Base-by-base conservation (phyloP, 2,329 filamentous ascomycete genomes). In the Pestalotiopsis fici region DNA sequence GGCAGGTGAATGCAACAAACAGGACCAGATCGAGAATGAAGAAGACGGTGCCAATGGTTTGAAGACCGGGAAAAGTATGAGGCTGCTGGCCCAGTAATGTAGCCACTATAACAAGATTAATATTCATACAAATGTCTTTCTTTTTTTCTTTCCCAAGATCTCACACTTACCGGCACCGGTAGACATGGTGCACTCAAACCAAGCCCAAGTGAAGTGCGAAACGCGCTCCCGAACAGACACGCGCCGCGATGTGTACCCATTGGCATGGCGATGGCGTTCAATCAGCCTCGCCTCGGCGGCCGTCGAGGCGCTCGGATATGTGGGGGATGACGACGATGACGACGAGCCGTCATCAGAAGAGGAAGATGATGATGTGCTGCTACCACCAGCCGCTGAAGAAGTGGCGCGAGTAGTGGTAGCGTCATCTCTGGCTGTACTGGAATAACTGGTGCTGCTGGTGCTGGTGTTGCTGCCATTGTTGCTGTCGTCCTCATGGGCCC, bases 11-110 rank as follows among this genome's bases (percentile, higher is more conserved):
- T 18, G 78, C 55, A 27, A 83, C 55, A 70, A 83, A 85, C 12
- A 90, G 80, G 1, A 81, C 75, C 55, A 88, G 77, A 64, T 86
- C 86, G 35, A 85, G 70, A 15, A 87, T 72, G 68, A 85, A 86
- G 66, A 87, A 78, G 9, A 84, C 75, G 15, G 80, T 75, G 13
- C 84, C 85, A 65, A 87, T 83, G 2, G 78, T 80, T 18, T 82
- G 75, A 2, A 87, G 77, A 0, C 84, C 85, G 11, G 54, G 69
- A 65, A 86, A 86, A 12, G 78, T 79, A 72, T 82, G 83, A 2
- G 85, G 85, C 15, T 73, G 72, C 37, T 72, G 71, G 21, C 74
- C 70, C 3, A 79, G 69, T 31, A 79, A 47, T 25, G 74, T 69
- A 4, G 75, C 76, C 43, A 79, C 71, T 11, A 50, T n/a, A 9